phyloP scores from a whole-genome alignment of 768 basidiomycete genomes.

The Naematelia aurantialba region DNA sequence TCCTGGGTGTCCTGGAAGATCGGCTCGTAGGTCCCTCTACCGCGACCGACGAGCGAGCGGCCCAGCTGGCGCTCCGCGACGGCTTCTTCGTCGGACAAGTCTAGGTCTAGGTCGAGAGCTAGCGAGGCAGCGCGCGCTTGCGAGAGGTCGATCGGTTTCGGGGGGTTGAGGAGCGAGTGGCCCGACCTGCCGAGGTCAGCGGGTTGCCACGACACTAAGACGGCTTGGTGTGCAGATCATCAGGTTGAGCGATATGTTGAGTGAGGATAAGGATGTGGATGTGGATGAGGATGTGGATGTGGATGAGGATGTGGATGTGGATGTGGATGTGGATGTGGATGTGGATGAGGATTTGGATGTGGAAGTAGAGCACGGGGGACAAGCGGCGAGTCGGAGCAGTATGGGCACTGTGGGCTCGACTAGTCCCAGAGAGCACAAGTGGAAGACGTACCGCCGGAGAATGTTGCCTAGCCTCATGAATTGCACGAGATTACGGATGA shows the following conservation, averaged over 20 bases:
- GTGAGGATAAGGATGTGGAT: not conserved
- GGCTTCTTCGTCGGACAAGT: slow-evolving; percentile 52
- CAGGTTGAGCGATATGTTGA: not conserved
- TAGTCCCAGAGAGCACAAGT: not conserved
- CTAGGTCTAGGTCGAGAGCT: slow-evolving; percentile 52
- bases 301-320: not conserved
- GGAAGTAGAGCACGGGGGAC: too few species aligned
- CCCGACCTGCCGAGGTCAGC: slow-evolving; percentile 48
- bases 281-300: not conserved
- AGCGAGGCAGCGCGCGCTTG: slow-evolving; percentile 50
- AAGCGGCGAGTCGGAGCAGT: too few species aligned
- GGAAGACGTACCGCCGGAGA: slow-evolving; percentile 74
- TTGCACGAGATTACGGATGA: slow-evolving; percentile 80
- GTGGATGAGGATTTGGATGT: too few species aligned
- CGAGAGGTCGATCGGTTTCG: slow-evolving; percentile 52
- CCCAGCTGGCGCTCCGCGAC: slow-evolving; percentile 41
- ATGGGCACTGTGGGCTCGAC: too few species aligned
- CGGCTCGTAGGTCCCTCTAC: slow-evolving; percentile 22
- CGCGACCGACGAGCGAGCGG: slow-evolving; percentile 4
- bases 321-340: not conserved
- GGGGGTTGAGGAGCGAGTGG: slow-evolving; percentile 51
- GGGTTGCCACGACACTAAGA: not conserved
- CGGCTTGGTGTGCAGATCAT: not conserved
- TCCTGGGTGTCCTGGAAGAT: slow-evolving; percentile 20
- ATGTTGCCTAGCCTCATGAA: slow-evolving; percentile 88